Evolutionary conservation across 345 rosid species (phyloP).

Genomic region (Hirschfeldia incana): DNA sequence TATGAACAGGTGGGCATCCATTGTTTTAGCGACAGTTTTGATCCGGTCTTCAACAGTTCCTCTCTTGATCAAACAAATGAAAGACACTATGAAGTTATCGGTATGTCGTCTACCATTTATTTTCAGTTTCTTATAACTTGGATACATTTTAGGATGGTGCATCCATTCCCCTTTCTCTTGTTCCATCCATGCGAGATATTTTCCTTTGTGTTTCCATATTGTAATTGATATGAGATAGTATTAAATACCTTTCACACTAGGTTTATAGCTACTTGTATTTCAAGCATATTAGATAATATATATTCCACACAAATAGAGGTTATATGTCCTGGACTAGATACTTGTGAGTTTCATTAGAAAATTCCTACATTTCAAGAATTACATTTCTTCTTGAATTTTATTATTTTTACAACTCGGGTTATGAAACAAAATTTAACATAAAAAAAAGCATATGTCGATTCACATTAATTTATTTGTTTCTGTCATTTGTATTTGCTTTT

Average conservation of each 20-base stretch:
- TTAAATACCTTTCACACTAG: background rate
- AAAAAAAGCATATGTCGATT: conserved; percentile 8
- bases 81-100: conserved; percentile 67
- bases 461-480: background rate
- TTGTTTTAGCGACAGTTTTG: conserved; percentile 63
- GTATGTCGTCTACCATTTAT: conserved; percentile 41
- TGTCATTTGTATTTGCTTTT: background rate
- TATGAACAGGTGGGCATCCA: conserved; percentile 82
- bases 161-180: background rate
- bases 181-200: background rate
- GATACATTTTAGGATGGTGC: conserved; percentile 3
- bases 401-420: background rate
- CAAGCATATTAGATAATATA: background rate
- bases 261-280: background rate
- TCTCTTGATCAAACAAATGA: conserved; percentile 70
- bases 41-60: conserved; percentile 72
- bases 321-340: background rate
- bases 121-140: background rate
- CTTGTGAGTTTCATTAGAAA: background rate
- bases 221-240: background rate
- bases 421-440: background rate
- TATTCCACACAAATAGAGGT: background rate
- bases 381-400: background rate
- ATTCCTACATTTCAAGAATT: background rate
- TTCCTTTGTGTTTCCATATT: background rate